phyloP scores from a whole-genome alignment of 768 basidiomycete genomes.

The Leccinum broughii region DNA sequence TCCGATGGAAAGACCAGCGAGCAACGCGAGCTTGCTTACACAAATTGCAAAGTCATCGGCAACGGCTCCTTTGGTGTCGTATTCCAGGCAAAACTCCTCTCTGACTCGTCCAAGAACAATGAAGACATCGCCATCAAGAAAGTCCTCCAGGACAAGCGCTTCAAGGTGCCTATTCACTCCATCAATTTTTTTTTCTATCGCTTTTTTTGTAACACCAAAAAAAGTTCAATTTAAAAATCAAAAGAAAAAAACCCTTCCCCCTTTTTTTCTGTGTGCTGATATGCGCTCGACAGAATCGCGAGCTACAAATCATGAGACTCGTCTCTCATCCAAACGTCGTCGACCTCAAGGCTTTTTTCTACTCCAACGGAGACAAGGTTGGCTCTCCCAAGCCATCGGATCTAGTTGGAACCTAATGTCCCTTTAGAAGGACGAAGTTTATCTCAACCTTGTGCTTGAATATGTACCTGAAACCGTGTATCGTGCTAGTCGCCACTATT shows the following conservation, averaged over 20 bases:
- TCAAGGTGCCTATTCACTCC: conserved; percentile 73
- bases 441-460: conserved; percentile 98
- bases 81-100: conserved; percentile 88
- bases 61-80: conserved; percentile 99
- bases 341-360: conserved; percentile 97
- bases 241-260: not conserved
- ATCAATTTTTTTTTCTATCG: conserved; percentile 6
- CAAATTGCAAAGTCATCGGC: conserved; percentile 97
- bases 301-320: conserved; percentile 98
- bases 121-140: conserved; percentile 99
- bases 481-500: conserved; percentile 97
- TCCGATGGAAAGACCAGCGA: conserved; percentile 93
- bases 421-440: conserved; percentile 95
- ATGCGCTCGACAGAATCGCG: conserved; percentile 74
- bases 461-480: conserved; percentile 99
- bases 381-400: conserved; percentile 21
- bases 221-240: not conserved
- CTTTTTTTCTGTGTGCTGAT: conserved; percentile 14
- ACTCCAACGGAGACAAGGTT: conserved; percentile 99
- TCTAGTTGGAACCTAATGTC: conserved; percentile 8
- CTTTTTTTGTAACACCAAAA: conserved; percentile 4
- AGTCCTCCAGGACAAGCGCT: conserved; percentile 99
- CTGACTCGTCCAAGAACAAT: conserved; percentile 54
- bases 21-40: conserved; percentile 87
- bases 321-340: conserved; percentile 98